Evolutionary conservation across 2,329 filamentous ascomycete species (phyloP).

Genomic region (Cladorrhinum sp.): DNA sequence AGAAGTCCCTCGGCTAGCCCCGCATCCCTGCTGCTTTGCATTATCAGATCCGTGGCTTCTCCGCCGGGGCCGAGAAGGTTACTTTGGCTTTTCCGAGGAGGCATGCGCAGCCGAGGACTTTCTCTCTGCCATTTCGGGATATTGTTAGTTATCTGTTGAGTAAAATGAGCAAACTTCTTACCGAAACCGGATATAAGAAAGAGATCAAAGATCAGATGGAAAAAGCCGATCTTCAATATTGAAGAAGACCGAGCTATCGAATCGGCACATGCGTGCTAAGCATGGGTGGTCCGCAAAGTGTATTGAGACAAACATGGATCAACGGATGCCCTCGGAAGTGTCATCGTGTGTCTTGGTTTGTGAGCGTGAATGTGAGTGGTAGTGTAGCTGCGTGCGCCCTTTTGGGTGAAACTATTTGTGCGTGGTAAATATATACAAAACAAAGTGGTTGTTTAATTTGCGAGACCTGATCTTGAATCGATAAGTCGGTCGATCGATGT

Average conservation of each 20-base stretch:
- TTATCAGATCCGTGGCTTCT: slow-evolving; percentile 24
- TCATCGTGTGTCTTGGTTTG: neutral
- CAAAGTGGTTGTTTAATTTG: neutral
- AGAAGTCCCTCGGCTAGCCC: slow-evolving; percentile 13
- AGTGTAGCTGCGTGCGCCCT: neutral
- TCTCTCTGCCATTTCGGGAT: neutral
- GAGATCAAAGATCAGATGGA: neutral
- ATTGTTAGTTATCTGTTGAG: neutral
- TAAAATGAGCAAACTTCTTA: neutral
- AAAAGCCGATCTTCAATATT: too few relatives aligned
- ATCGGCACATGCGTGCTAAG: neutral
- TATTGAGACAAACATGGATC: neutral
- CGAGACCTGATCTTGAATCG: neutral
- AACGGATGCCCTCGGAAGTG: neutral
- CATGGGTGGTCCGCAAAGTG: neutral
- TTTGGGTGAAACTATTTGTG: neutral
- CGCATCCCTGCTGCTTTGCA: slow-evolving; percentile 16
- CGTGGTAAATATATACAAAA: too few relatives aligned
- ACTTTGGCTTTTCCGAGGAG: slow-evolving; percentile 17
- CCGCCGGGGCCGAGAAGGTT: slow-evolving; percentile 15
- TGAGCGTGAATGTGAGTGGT: too few relatives aligned
- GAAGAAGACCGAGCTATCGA: neutral
- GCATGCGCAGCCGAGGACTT: neutral
- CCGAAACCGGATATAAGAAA: neutral
- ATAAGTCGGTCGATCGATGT: too few relatives aligned